Conservation (phyloP, 225 moss, liverwort and hornwort species). For the Polytrichum commune region DNA sequence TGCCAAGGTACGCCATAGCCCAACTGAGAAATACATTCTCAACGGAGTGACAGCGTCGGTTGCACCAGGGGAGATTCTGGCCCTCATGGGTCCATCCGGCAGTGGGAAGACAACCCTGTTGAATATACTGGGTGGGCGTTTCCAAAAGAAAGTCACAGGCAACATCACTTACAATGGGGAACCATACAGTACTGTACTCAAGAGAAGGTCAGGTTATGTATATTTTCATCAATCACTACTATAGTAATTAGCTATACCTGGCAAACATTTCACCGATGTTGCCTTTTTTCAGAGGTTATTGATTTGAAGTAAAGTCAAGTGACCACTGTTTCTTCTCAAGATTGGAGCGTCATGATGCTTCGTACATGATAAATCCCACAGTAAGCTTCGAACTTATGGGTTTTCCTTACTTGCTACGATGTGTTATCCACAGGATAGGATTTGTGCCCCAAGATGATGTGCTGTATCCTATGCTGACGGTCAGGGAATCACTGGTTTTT, state of each 20-base stretch:
- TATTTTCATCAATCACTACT: not conserved
- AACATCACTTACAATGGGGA: slow-evolving; percentile 69
- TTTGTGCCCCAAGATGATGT: slow-evolving; percentile 96
- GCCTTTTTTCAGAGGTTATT: too few species aligned
- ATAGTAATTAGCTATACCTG: too few species aligned
- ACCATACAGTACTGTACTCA: slow-evolving; percentile 63
- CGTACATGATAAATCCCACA: too few species aligned
- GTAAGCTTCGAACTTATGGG: too few species aligned
- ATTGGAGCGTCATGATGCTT: too few species aligned
- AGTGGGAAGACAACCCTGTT: slow-evolving; percentile 92
- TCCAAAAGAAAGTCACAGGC: slow-evolving; percentile 48
- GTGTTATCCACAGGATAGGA: slow-evolving; percentile 69
- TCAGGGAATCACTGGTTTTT: slow-evolving; percentile 83
- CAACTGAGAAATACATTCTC: slow-evolving; percentile 55
- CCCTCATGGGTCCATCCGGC: slow-evolving; percentile 88
- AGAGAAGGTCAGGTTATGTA: slow-evolving; percentile 55
- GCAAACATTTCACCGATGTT: too few species aligned
- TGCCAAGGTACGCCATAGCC: slow-evolving; percentile 18
- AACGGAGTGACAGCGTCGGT: slow-evolving; percentile 77
- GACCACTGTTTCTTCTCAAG: too few species aligned
- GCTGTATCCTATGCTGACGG: slow-evolving; percentile 85
- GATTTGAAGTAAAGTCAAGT: too few species aligned
- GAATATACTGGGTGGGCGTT: slow-evolving; percentile 74
- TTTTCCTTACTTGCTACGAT: not conserved
- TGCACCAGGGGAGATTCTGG: slow-evolving; percentile 82